These are phyloP conservation scores for Colletotrichum sp. DNA, from an alignment of 2,329 filamentous ascomycete genomes.

Conservation along the genomic window DNA sequence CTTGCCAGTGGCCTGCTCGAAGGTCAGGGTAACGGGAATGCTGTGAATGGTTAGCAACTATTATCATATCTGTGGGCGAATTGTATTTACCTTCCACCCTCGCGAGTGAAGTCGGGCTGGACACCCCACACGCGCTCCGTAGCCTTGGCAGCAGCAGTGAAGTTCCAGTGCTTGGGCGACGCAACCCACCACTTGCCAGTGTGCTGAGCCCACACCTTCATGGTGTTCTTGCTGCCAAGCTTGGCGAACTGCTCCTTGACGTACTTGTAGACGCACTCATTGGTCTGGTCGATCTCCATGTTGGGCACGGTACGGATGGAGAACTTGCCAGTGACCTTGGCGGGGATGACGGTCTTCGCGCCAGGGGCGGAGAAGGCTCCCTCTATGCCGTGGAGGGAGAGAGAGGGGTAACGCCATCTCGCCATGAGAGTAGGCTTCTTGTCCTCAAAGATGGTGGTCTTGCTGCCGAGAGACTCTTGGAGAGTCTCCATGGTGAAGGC, in stretches of 20 bases:
- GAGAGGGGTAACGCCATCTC: constrained; percentile 92
- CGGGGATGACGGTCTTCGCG: constrained; percentile 97
- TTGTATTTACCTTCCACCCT: constrained; percentile 81
- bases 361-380: constrained; percentile 92
- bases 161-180: constrained; percentile 98
- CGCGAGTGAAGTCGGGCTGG: constrained; percentile 91
- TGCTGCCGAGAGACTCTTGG: constrained; percentile 87
- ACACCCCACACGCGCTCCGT: constrained; percentile 94
- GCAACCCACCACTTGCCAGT: constrained; percentile 99
- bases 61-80: too few species aligned
- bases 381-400: constrained; percentile 94
- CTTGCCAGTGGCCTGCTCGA: constrained; percentile 97
- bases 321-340: constrained; percentile 98
- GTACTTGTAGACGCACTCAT: constrained; percentile 82
- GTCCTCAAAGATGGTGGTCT: constrained; percentile 84
- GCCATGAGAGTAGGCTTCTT: constrained; percentile 95
- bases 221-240: constrained; percentile 88
- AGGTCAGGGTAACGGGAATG: constrained; percentile 95
- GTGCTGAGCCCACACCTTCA: constrained; percentile 84
- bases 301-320: constrained; percentile 96
- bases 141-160: constrained; percentile 92
- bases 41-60: constrained; percentile 45
- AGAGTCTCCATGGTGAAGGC: constrained; percentile 96
- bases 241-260: constrained; percentile 85
- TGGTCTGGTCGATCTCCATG: constrained; percentile 93